A percentile compares a stretch with the other conserved stretches of the same genome.
phyloP scores from a whole-genome alignment of 345 rosid genomes.

The Lepidium didymum region DNA sequence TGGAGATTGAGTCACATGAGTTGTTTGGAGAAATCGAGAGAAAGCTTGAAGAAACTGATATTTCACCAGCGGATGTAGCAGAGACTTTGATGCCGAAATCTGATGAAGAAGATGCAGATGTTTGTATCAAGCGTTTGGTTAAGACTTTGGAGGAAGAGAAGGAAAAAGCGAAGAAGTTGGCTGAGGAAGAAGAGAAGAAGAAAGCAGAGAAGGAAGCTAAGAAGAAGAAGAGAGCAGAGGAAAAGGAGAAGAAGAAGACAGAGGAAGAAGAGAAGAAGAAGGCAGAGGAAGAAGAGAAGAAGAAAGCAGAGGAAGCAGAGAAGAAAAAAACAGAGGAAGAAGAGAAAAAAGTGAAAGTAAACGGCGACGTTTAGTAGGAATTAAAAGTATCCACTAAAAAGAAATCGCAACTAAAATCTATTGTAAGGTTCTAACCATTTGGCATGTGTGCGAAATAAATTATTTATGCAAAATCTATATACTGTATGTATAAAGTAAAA shows the following conservation, averaged over 20 bases:
- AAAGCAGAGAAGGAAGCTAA: constrained; percentile 3
- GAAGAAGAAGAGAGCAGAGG: constrained; percentile 2
- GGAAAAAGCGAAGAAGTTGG: constrained; percentile 3
- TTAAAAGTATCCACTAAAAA: background rate
- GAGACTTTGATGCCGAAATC: constrained; percentile 42
- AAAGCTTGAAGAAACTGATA: constrained; percentile 14
- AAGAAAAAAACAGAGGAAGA: background rate
- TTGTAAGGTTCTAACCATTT: too few relatives aligned
- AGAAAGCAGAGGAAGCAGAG: too few relatives aligned
- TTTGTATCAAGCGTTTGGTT: constrained; percentile 32
- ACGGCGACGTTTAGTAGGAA: background rate
- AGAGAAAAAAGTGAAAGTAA: background rate
- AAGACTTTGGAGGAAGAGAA: constrained; percentile 29
- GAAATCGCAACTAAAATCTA: too few relatives aligned
- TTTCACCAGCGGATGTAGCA: constrained; percentile 45
- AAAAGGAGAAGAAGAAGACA: background rate
- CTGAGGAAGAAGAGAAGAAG: constrained; percentile 21
- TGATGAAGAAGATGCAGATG: constrained; percentile 20
- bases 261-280: constrained; percentile 8
- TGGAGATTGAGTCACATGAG: constrained; percentile 23
- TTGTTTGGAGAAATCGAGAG: constrained; percentile 21
- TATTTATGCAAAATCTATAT: too few relatives aligned
- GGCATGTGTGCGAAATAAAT: too few relatives aligned
- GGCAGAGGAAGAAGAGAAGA: background rate
- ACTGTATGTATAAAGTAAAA: too few relatives aligned